These are phyloP conservation scores for Paramecium sonneborni DNA, from an alignment of 73 alveolate species.

Conservation along the genomic window DNA sequence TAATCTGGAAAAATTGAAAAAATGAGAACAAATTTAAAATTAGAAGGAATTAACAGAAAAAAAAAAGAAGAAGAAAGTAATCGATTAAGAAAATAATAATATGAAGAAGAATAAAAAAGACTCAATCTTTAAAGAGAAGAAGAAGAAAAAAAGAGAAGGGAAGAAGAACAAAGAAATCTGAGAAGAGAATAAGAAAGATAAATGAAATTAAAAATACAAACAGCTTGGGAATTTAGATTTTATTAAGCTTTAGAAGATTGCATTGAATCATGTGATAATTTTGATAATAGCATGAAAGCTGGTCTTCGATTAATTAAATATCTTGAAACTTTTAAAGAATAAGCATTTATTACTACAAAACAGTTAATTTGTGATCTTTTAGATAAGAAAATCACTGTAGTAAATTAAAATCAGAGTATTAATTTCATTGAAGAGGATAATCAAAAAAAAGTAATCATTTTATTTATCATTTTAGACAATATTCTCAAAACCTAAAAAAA, in stretches of 20 bases:
- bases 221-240: slow-evolving; percentile 54
- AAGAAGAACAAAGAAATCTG: no score
- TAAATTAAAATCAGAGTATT: background rate
- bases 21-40: slow-evolving; percentile 16
- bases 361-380: slow-evolving; percentile 11
- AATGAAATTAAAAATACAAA: slow-evolving; percentile 5
- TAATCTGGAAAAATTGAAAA: slow-evolving; percentile 1
- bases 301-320: slow-evolving; percentile 16
- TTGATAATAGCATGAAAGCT: slow-evolving; percentile 50
- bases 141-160: no score
- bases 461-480: background rate
- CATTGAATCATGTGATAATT: slow-evolving; percentile 28
- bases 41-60: background rate
- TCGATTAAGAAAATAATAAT: background rate
- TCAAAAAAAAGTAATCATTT: background rate
- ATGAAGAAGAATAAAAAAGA: background rate
- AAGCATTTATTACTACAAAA: slow-evolving; percentile 2
- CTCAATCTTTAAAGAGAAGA: background rate
- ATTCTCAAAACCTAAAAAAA: slow-evolving; percentile 12
- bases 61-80: slow-evolving; percentile 22
- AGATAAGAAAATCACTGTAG: background rate
- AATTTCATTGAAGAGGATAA: background rate
- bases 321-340: slow-evolving; percentile 3
- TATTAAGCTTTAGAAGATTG: slow-evolving; percentile 14
- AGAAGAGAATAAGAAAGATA: slow-evolving; percentile 49